phyloP scores from a whole-genome alignment of 2,329 filamentous ascomycete species.

The Fusarium circinatum region DNA sequence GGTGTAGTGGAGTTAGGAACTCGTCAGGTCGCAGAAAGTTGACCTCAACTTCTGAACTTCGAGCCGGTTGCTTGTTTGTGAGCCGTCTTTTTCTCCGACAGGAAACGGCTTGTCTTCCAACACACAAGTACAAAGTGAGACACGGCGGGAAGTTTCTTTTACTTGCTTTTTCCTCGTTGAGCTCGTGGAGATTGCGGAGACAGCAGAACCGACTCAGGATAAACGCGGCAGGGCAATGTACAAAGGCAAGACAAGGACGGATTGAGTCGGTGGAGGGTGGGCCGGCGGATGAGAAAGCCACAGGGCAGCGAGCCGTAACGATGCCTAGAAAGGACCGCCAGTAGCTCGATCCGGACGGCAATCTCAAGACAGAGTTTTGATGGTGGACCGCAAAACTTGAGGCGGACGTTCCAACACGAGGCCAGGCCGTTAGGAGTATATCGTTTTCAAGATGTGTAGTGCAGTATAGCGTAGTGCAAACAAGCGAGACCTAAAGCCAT shows the following conservation, averaged over 20 bases:
- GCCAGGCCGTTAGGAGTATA: slow-evolving; percentile 42
- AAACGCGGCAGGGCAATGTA: slow-evolving; percentile 33
- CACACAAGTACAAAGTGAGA: slow-evolving; percentile 39
- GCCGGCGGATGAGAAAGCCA: slow-evolving; percentile 32
- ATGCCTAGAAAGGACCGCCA: slow-evolving; percentile 29
- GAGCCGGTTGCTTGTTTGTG: slow-evolving; percentile 25
- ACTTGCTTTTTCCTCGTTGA: slow-evolving; percentile 39
- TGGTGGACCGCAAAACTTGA: slow-evolving; percentile 27
- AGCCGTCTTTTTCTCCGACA: slow-evolving; percentile 22
- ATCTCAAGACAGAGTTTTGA: slow-evolving; percentile 32
- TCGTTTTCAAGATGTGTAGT: slow-evolving; percentile 30
- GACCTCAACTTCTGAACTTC: slow-evolving; percentile 25
- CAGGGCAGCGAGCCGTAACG: slow-evolving; percentile 29
- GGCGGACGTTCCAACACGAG: slow-evolving; percentile 40
- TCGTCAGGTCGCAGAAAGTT: slow-evolving; percentile 26
- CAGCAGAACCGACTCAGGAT: slow-evolving; percentile 24
- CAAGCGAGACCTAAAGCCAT: slow-evolving; percentile 39
- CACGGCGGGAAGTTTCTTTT: slow-evolving; percentile 37
- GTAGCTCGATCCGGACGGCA: slow-evolving; percentile 38
- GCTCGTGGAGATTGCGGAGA: slow-evolving; percentile 42
- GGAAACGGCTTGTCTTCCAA: slow-evolving; percentile 29
- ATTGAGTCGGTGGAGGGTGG: slow-evolving; percentile 35
- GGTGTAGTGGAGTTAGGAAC: slow-evolving; percentile 16
- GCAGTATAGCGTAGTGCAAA: slow-evolving; percentile 23
- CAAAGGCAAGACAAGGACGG: slow-evolving; percentile 28